Base-by-base conservation (phyloP, 129 eudicot genomes). In the Flaveria linearis region DNA sequence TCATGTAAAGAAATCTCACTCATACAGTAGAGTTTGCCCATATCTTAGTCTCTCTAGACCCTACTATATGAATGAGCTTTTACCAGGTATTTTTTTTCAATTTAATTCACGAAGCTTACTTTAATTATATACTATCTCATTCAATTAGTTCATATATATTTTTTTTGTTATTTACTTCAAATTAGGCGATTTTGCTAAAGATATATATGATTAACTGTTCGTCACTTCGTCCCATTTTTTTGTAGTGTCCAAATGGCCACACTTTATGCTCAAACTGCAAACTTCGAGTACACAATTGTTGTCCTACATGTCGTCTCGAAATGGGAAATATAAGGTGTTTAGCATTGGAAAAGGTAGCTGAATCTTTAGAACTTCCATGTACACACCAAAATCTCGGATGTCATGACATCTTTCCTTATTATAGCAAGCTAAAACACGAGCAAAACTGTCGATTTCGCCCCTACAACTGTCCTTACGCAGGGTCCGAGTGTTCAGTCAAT, bases 221-320 rank as follows among this genome's bases (percentile, higher is more conserved):
- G 20, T 20, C 22, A 20, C 22, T 20, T 20, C 22, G 17, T 47
- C 14, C 43, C 72, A 71, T 28, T 14, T 26, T 22, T 66, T 65
- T 41, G 60, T 82, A 89, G 98, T 93, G 96, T 68, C 98, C 91
- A 76, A 86, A 88, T 88, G 96, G 98, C 66, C 98, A 93, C 84
- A 90, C 96, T 0, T 72, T 90, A 50, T 93, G 98, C 84, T 75
- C 94, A 42, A 85, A 82, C 82, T 93, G 98, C 82, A 93, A 84
- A 83, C 65, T 72, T 18, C 85, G 95, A 77, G 87, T 84, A 12
- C 92, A 90, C 42, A 93, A 88, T 50, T 79, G 90, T 78, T 89
- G 98, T 80, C 98, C 98, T 2, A 92, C 92, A 51, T 92, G 98
- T 69, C 86, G 85, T 9, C 81, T 79, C 50, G 98, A 90, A 39